These are phyloP conservation scores for Colletotrichum trifolii DNA, from an alignment of 2,329 filamentous ascomycete species.

Conservation along the genomic window DNA sequence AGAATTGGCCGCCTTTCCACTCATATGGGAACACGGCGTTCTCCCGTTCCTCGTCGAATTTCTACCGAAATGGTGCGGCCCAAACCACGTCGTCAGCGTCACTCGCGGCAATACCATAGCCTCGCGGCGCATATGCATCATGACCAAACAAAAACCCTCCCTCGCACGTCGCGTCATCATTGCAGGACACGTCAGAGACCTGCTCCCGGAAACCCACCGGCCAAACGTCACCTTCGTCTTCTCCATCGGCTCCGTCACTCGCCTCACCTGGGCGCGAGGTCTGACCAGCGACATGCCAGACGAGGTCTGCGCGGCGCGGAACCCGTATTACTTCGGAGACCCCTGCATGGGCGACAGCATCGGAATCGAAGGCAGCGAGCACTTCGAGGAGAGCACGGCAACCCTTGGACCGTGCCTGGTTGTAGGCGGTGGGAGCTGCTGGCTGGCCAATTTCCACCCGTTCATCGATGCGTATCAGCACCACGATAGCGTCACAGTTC, in stretches of 20 bases:
- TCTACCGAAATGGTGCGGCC: slow-evolving; percentile 54
- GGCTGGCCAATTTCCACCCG: slow-evolving; percentile 58
- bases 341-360: slow-evolving; percentile 60
- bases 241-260: slow-evolving; percentile 49
- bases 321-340: slow-evolving; percentile 55
- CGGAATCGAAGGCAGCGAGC: slow-evolving; percentile 46
- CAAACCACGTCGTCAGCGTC: slow-evolving; percentile 53
- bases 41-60: slow-evolving; percentile 56
- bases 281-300: slow-evolving; percentile 51
- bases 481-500: slow-evolving; percentile 43
- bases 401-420: slow-evolving; percentile 55
- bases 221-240: slow-evolving; percentile 50
- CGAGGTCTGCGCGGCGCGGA: slow-evolving; percentile 53
- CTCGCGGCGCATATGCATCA: slow-evolving; percentile 53
- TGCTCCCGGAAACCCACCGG: slow-evolving; percentile 49
- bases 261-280: slow-evolving; percentile 54
- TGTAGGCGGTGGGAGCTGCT: slow-evolving; percentile 51
- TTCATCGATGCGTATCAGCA: slow-evolving; percentile 51
- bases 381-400: slow-evolving; percentile 50
- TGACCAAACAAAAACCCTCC: slow-evolving; percentile 49
- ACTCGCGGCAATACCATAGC: slow-evolving; percentile 49
- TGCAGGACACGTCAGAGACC: slow-evolving; percentile 52
- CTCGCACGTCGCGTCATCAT: slow-evolving; percentile 52
- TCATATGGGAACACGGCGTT: slow-evolving; percentile 56
- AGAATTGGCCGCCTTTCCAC: slow-evolving; percentile 51